These are phyloP conservation scores for Taiozyma onychis DNA, from an alignment of 1,139 yeast species.

Conservation along the genomic window DNA sequence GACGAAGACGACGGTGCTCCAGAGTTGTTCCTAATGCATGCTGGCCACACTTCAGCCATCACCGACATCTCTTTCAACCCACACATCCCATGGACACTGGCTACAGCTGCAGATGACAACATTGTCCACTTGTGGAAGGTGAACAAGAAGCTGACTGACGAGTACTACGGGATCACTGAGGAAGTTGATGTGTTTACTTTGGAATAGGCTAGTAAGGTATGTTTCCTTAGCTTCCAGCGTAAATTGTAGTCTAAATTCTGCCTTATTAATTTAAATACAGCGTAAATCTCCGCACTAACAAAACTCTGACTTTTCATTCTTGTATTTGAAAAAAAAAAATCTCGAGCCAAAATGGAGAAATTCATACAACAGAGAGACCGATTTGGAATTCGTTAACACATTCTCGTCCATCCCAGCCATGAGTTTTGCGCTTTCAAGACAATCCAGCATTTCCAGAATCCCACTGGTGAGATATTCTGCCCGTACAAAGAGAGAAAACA, in stretches of 20 bases:
- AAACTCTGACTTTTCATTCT: not conserved
- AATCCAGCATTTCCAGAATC: slow-evolving; percentile 10
- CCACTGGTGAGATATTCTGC: slow-evolving; percentile 27
- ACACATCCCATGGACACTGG: slow-evolving; percentile 62
- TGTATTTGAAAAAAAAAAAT: not conserved
- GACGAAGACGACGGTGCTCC: slow-evolving; percentile 84
- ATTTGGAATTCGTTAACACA: not conserved
- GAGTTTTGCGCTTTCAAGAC: slow-evolving; percentile 10
- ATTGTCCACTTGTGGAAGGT: slow-evolving; percentile 75
- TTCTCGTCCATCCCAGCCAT: slow-evolving; percentile 2
- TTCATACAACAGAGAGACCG: not conserved
- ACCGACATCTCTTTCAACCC: slow-evolving; percentile 71
- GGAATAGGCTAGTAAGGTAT: slow-evolving; percentile 5
- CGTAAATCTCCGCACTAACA: not conserved
- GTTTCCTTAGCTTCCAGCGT: not conserved
- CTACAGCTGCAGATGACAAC: slow-evolving; percentile 71
- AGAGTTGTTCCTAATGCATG: slow-evolving; percentile 79
- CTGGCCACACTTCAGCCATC: slow-evolving; percentile 76
- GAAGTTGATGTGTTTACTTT: slow-evolving; percentile 19
- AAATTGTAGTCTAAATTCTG: not conserved
- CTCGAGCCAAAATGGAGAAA: not conserved
- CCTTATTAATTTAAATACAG: not conserved
- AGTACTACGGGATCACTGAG: slow-evolving; percentile 25
- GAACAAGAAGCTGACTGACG: slow-evolving; percentile 42
- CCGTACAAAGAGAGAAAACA: slow-evolving; percentile 36